Conservation (phyloP, 2,329 filamentous ascomycete genomes). For the Sporothrix luriei region DNA sequence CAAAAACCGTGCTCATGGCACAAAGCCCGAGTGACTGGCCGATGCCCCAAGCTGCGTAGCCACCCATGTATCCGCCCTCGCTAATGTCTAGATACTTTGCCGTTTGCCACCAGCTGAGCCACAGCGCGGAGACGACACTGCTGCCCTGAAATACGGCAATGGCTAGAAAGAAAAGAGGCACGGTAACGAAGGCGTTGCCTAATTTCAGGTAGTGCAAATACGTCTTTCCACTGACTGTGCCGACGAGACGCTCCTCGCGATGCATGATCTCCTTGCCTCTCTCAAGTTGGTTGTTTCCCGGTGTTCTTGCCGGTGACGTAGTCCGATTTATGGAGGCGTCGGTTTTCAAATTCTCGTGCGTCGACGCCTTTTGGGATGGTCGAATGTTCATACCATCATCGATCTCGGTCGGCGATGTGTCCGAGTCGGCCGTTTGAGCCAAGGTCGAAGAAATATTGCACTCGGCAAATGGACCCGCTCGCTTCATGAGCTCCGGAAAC, state of each 20-base stretch:
- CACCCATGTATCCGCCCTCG: conserved; percentile 54
- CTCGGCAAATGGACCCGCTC: not conserved
- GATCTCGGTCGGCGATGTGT: not conserved
- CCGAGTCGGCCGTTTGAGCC: not conserved
- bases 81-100: conserved; percentile 49
- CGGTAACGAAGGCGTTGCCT: conserved; percentile 59
- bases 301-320: conserved; percentile 9
- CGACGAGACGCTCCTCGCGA: conserved; percentile 60
- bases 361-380: not conserved
- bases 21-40: conserved; percentile 62
- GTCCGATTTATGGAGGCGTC: too few relatives aligned
- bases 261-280: conserved; percentile 51
- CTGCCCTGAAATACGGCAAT: conserved; percentile 61
- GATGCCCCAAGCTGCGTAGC: conserved; percentile 61
- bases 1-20: conserved; percentile 62
- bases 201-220: conserved; percentile 66
- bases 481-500: conserved; percentile 57
- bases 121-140: conserved; percentile 66
- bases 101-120: conserved; percentile 70
- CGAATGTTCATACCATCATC: not conserved
- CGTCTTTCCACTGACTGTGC: conserved; percentile 62
- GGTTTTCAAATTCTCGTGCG: too few relatives aligned
- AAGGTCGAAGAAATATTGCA: not conserved
- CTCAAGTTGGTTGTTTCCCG: not conserved
- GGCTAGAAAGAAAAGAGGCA: conserved; percentile 54